Evolutionary conservation across 805 yeast genomes (phyloP).

Genomic region (Wickerhamiella vanderwaltii): DNA sequence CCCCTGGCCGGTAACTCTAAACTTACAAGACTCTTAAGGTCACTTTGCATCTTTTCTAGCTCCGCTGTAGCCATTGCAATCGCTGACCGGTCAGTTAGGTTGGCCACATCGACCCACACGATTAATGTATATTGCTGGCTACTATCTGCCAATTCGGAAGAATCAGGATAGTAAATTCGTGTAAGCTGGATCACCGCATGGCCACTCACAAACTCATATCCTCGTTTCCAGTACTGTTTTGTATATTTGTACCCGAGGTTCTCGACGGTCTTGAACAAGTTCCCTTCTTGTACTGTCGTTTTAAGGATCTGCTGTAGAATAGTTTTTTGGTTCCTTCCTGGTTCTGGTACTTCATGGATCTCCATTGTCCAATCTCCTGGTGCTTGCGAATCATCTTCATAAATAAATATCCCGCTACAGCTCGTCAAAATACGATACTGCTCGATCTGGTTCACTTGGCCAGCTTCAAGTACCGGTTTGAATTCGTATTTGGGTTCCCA

Average conservation of each 20-base stretch:
- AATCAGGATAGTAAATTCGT: slow-evolving; percentile 33
- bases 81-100: slow-evolving; percentile 62
- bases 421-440: slow-evolving; percentile 26
- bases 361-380: slow-evolving; percentile 23
- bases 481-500: slow-evolving; percentile 27
- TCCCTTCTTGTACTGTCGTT: slow-evolving; percentile 29
- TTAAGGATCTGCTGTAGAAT: slow-evolving; percentile 59
- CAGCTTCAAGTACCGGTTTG: slow-evolving; percentile 24
- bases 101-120: slow-evolving; percentile 57
- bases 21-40: slow-evolving; percentile 53
- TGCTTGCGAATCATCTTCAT: slow-evolving; percentile 4
- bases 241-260: slow-evolving; percentile 62
- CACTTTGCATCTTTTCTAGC: slow-evolving; percentile 49
- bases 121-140: slow-evolving; percentile 34
- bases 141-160: slow-evolving; percentile 21
- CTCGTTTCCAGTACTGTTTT: slow-evolving; percentile 48
- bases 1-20: slow-evolving; percentile 67
- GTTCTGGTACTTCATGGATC: slow-evolving; percentile 30
- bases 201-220: slow-evolving; percentile 49
- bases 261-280: slow-evolving; percentile 34
- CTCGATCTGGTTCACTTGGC: slow-evolving; percentile 26
- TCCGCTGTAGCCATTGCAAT: slow-evolving; percentile 54
- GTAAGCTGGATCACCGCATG: slow-evolving; percentile 46
- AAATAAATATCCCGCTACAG: slow-evolving; percentile 6
- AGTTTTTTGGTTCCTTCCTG: slow-evolving; percentile 34